phyloP scores from a whole-genome alignment of 208 protist species.

The Leishmania lainsoni region DNA sequence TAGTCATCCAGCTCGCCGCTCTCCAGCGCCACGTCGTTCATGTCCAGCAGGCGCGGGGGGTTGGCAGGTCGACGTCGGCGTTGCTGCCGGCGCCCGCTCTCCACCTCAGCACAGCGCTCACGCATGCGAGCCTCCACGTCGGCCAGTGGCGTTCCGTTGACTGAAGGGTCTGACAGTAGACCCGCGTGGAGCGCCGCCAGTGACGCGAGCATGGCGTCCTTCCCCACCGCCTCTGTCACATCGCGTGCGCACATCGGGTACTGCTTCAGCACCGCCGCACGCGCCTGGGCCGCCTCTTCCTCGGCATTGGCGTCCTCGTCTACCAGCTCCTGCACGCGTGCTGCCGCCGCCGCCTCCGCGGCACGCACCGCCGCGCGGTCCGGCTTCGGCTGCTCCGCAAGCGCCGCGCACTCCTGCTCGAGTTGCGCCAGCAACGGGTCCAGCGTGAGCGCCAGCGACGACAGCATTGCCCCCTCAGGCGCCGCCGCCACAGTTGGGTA shows the following conservation, averaged over 20 bases:
- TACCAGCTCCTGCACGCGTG: constrained; percentile 25
- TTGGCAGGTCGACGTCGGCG: constrained; percentile 20
- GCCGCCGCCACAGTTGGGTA: constrained; percentile 12
- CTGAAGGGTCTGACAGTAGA: constrained; percentile 28
- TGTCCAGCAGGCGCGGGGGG: constrained; percentile 34
- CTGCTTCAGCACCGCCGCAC: constrained; percentile 17
- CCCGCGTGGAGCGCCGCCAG: constrained; percentile 24
- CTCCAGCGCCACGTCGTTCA: constrained; percentile 37
- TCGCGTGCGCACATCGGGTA: constrained; percentile 60
- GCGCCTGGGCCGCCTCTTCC: constrained; percentile 27
- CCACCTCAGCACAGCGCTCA: constrained; percentile 34
- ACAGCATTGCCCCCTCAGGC: constrained; percentile 24
- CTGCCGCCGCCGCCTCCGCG: constrained; percentile 19
- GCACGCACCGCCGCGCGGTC: constrained; percentile 11
- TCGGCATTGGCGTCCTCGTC: constrained; percentile 35
- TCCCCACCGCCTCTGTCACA: constrained; percentile 43
- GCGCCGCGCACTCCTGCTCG: constrained; percentile 16
- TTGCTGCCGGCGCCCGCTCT: constrained; percentile 29
- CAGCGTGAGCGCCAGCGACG: constrained; percentile 31
- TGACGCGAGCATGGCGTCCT: constrained; percentile 43
- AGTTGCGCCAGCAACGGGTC: constrained; percentile 33
- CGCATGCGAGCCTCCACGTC: constrained; percentile 33
- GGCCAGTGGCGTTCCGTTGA: constrained; percentile 15
- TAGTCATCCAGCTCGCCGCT: constrained; percentile 33
- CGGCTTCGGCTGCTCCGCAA: constrained; percentile 6